A percentile compares a stretch with the other conserved stretches of the same genome.
These are phyloP conservation scores for Clavariopsis aquatica DNA, from an alignment of 495 filamentous ascomycete genomes.

Conservation along the genomic window DNA sequence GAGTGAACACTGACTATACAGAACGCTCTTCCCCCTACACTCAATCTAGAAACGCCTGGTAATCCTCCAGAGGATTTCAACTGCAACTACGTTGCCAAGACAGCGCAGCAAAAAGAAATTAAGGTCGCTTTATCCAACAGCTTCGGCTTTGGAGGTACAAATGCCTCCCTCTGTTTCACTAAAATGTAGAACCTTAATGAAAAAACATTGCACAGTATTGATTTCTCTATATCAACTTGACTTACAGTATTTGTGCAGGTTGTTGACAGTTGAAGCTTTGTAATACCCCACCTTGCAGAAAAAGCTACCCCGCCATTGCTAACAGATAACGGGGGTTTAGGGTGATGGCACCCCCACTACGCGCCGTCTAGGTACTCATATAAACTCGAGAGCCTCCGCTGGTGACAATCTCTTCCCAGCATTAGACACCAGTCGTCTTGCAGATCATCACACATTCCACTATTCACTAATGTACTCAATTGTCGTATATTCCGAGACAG, in stretches of 20 bases:
- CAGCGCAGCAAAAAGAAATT: conserved; percentile 68
- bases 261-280: conserved; percentile 12
- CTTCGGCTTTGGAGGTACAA: conserved; percentile 97
- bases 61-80: conserved; percentile 60
- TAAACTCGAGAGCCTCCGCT: neutral
- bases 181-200: conserved; percentile 38
- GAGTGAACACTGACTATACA: conserved; percentile 46
- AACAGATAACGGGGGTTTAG: conserved; percentile 13
- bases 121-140: conserved; percentile 86
- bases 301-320: conserved; percentile 34
- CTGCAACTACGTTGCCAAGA: conserved; percentile 82
- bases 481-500: neutral
- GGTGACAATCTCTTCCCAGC: neutral
- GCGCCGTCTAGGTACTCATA: conserved; percentile 1
- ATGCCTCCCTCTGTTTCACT: conserved; percentile 83
- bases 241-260: neutral
- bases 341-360: conserved; percentile 23
- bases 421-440: neutral
- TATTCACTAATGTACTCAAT: neutral
- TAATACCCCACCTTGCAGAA: conserved; percentile 22
- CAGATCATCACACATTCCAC: neutral
- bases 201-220: neutral
- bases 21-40: conserved; percentile 81
- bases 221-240: neutral
- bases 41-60: conserved; percentile 72